Base-by-base conservation (phyloP, 169 alveolate genomes). In the Plasmodium ovale region DNA sequence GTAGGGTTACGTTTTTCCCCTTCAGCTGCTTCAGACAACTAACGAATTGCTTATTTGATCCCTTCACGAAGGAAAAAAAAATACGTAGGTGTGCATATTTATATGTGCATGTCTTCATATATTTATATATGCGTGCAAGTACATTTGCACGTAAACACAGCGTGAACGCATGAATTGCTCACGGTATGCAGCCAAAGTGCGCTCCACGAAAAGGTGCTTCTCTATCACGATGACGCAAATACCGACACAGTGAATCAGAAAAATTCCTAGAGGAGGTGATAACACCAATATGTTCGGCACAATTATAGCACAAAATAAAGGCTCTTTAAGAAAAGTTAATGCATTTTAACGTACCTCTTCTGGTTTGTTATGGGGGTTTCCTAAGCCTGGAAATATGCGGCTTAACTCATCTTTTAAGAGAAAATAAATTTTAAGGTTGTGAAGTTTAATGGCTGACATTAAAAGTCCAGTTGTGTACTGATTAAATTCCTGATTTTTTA, bases 1-100 rank as follows among this genome's bases (percentile, higher is more conserved):
- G 16, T 33, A 77, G 49, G 44, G 60, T 77, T 7, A 77, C 88
- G 44, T 77, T 77, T 60, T 77, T 77, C 16, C 69, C 88, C 3
- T 54, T 62, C n/a, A 77, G n/a, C 19, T 19, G 51, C 62, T 77
- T 77, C 47, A 77, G 16, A 77, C 88, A 77, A 19, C 62, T 51
- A 2, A 35, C 49, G 39, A 60, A 21, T 31, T 51, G 2, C 31
- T 19, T 7, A 19, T 42, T 42, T 10, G 23, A 0, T 0, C 64
- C 7, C 64, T 54, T n/a, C n/a, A n/a, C n/a, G n/a, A n/a, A n/a
- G n/a, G 39, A 16, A 35, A 37, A 29, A 23, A 42, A 25, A 68
- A 21, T 37, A 5, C 42, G 58, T 10, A 42, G 4, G n/a, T n/a
- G 31, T 42, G 2, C 39, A 27, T 7, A 21, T 2, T 37, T 19